These are phyloP conservation scores for Gossypium thurberi DNA, from an alignment of 345 rosid species.

Conservation along the genomic window DNA sequence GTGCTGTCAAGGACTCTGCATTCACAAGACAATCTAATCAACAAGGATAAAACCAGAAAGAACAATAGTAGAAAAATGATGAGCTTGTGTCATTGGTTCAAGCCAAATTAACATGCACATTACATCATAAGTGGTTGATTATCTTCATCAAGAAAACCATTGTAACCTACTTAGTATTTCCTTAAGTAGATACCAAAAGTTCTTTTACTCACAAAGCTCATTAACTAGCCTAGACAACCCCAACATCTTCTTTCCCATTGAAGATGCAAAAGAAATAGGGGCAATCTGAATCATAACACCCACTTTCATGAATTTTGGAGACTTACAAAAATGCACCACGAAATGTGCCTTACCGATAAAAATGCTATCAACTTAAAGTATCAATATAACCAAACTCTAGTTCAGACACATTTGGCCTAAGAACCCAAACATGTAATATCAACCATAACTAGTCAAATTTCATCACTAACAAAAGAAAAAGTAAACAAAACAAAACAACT, in stretches of 20 bases:
- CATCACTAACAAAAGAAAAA: background rate
- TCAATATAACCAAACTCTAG: background rate
- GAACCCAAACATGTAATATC: background rate
- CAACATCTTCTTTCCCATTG: background rate
- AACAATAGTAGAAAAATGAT: background rate
- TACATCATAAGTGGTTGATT: background rate
- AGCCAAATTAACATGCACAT: background rate
- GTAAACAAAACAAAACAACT: too few relatives aligned
- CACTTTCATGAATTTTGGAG: background rate
- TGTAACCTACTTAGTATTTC: background rate
- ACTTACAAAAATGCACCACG: background rate
- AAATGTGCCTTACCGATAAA: background rate
- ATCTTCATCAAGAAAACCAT: background rate
- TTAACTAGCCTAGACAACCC: background rate
- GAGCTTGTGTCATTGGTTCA: background rate
- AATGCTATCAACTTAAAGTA: slow-evolving; percentile 1
- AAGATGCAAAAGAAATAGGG: background rate
- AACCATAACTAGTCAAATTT: background rate
- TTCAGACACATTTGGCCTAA: background rate
- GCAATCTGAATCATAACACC: background rate
- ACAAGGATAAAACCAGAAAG: background rate
- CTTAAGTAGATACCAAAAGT: background rate
- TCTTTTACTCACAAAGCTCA: background rate
- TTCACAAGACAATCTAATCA: slow-evolving; percentile 13
- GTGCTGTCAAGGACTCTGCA: slow-evolving; percentile 76